A percentile compares a stretch with the other conserved stretches of the same genome.
These are phyloP conservation scores for Hibiscus tridactylites DNA, from an alignment of 345 rosid species.

Conservation along the genomic window DNA sequence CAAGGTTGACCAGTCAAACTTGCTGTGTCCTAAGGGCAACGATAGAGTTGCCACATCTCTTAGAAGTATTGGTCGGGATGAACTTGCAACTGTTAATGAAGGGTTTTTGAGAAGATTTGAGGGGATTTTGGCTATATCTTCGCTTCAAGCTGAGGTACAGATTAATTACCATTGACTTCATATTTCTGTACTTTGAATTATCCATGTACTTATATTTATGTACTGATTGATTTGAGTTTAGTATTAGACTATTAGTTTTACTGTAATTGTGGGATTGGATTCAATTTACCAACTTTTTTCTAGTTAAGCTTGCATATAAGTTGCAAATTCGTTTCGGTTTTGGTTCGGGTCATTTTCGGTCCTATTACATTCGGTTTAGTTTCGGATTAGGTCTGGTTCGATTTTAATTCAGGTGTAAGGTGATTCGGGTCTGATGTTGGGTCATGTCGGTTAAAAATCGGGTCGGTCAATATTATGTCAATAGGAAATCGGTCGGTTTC, in stretches of 20 bases:
- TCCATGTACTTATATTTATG: not conserved
- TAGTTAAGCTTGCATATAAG: not conserved
- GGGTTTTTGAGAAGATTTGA: constrained; percentile 38
- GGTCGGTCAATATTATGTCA: no score
- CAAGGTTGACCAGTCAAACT: constrained; percentile 23
- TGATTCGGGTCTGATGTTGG: no score
- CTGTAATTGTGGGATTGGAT: not conserved
- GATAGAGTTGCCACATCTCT: constrained; percentile 30
- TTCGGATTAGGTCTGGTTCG: no score
- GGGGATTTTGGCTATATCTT: constrained; percentile 11
- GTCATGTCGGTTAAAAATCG: no score
- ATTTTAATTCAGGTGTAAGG: no score
- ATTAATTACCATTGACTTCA: not conserved
- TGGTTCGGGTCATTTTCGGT: no score
- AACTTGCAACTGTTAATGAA: constrained; percentile 50
- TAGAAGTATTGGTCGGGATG: constrained; percentile 41
- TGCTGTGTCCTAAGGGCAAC: constrained; percentile 18
- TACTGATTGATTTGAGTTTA: not conserved
- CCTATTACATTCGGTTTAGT: no score
- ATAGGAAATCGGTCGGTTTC: no score
- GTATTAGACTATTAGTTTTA: not conserved
- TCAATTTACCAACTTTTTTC: not conserved
- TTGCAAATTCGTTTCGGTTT: no score
- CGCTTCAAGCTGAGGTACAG: constrained; percentile 33
- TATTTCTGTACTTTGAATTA: not conserved